phyloP scores from a whole-genome alignment of 148 eudicot genomes.

The Limonium bicolor region DNA sequence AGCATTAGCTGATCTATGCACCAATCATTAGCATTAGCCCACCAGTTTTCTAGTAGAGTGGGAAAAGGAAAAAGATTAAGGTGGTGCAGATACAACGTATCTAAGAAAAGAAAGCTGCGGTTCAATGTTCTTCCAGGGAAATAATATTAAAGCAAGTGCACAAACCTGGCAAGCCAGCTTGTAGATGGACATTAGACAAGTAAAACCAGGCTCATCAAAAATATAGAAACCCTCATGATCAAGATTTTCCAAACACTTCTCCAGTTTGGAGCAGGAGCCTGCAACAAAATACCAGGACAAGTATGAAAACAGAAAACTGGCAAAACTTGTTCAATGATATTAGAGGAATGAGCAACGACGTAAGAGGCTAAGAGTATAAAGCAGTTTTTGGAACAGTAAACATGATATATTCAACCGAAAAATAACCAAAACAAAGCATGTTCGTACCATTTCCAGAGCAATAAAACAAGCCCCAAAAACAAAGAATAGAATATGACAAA shows the following conservation, averaged over 20 bases:
- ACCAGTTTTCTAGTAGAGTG: conserved; percentile 74
- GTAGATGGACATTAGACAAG: conserved; percentile 65
- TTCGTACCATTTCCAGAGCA: too few relatives aligned
- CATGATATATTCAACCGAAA: too few relatives aligned
- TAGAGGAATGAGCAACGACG: too few relatives aligned
- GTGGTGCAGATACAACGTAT: conserved; percentile 63
- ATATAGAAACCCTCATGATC: conserved; percentile 91
- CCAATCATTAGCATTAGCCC: conserved; percentile 12
- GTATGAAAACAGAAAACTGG: neutral
- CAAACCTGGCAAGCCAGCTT: conserved; percentile 57
- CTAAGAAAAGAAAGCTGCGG: conserved; percentile 88
- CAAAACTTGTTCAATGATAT: neutral
- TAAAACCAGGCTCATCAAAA: conserved; percentile 60
- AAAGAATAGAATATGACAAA: too few relatives aligned
- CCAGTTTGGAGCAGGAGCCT: conserved; percentile 93
- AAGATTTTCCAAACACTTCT: conserved; percentile 52
- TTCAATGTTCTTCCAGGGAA: conserved; percentile 91
- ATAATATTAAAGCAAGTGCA: neutral
- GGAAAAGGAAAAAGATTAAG: conserved; percentile 73
- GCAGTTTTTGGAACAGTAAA: too few relatives aligned
- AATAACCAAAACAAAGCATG: too few relatives aligned
- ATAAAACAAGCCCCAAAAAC: too few relatives aligned
- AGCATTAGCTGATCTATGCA: too few relatives aligned
- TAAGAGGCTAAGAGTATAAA: too few relatives aligned
- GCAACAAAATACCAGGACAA: conserved; percentile 6